These are phyloP conservation scores for Dittrichia graveolens DNA, from an alignment of 129 eudicot species.

Conservation along the genomic window DNA sequence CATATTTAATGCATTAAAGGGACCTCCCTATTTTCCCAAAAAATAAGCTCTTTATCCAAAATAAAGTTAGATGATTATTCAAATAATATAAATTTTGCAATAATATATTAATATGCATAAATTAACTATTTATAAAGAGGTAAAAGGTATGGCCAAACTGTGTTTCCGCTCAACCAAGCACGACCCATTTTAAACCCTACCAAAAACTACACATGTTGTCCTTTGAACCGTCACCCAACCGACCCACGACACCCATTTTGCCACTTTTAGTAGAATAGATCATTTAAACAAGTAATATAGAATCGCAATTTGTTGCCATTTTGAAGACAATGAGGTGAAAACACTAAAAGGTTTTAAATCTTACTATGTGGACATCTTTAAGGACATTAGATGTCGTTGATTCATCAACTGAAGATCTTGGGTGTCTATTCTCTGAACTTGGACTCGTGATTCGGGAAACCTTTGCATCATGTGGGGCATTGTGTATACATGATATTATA, in stretches of 20 bases:
- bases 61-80: neutral
- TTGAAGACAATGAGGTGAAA: constrained; percentile 10
- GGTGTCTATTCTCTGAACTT: constrained; percentile 36
- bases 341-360: constrained; percentile 7
- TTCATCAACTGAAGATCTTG: constrained; percentile 32
- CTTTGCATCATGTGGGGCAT: constrained; percentile 41
- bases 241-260: neutral
- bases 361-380: constrained; percentile 68
- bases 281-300: constrained; percentile 17
- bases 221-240: constrained; percentile 4
- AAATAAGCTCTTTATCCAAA: neutral
- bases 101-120: neutral
- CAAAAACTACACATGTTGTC: neutral
- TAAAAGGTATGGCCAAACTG: neutral
- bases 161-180: neutral
- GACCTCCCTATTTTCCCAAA: neutral
- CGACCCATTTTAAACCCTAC: neutral
- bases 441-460: constrained; percentile 43
- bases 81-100: neutral
- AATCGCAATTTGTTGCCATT: constrained; percentile 3
- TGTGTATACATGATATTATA: constrained; percentile 56
- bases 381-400: constrained; percentile 37
- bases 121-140: neutral
- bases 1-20: neutral
- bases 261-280: constrained; percentile 10